Percentiles rank a stretch among this genome's conserved stretches.
Evolutionary conservation across 2,329 filamentous ascomycete genomes (phyloP).

Genomic region (Pseudocercospora ulei): DNA sequence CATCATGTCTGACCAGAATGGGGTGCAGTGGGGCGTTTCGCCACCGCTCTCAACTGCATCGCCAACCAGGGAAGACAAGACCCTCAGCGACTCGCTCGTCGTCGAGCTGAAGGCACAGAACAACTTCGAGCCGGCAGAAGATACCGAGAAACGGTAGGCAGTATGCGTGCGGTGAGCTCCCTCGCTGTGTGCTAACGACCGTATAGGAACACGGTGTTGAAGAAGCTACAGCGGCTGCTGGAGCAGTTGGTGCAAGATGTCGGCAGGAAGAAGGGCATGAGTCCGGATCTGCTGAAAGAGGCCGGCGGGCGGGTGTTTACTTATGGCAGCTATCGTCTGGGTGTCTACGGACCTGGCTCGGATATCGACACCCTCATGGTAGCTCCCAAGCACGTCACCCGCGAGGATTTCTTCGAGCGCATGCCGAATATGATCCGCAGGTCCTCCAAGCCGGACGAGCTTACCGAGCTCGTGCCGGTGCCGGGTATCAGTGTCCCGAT

Average conservation of each 20-base stretch:
- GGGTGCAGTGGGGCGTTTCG: constrained; percentile 18
- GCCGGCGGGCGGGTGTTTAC: constrained; percentile 90
- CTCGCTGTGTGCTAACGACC: constrained; percentile 17
- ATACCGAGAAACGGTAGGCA: constrained; percentile 70
- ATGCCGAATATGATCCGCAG: constrained; percentile 72
- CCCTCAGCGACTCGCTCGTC: constrained; percentile 67
- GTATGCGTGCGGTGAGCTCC: neutral
- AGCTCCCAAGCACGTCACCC: constrained; percentile 76
- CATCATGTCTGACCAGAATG: constrained; percentile 19
- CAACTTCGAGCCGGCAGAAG: constrained; percentile 76
- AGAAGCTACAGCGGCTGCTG: constrained; percentile 66
- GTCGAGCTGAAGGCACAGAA: constrained; percentile 79
- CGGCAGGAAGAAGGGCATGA: constrained; percentile 61
- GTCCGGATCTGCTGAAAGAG: constrained; percentile 66
- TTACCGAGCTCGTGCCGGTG: constrained; percentile 75
- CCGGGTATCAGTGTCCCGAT: constrained; percentile 90
- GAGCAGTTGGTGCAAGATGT: constrained; percentile 80
- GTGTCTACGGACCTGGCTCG: constrained; percentile 87
- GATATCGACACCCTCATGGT: constrained; percentile 97
- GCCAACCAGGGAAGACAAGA: constrained; percentile 66
- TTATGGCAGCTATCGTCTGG: constrained; percentile 88
- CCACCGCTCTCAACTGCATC: constrained; percentile 63
- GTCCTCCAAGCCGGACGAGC: constrained; percentile 66
- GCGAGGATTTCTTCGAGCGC: constrained; percentile 82
- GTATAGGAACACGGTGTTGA: constrained; percentile 60